Conservation (phyloP, 1,284 basidiomycete genomes). For the Pseudozyma thailandica region DNA sequence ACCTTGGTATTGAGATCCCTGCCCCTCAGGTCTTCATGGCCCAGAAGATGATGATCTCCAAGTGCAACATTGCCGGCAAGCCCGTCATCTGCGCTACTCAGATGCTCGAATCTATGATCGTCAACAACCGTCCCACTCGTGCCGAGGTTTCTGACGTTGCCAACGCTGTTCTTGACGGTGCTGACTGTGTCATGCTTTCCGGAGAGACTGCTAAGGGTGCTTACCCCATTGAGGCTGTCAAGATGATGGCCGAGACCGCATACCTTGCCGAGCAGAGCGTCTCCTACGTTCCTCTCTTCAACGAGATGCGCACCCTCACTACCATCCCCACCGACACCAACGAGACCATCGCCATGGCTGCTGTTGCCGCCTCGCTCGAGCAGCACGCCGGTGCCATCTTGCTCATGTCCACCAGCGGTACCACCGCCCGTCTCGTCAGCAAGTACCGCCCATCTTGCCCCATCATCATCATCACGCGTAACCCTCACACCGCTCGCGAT, state of each 20-base stretch:
- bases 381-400: constrained; percentile 75
- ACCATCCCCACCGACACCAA: constrained; percentile 65
- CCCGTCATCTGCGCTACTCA: constrained; percentile 99
- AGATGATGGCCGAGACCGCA: constrained; percentile 68
- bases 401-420: constrained; percentile 90
- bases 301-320: constrained; percentile 71
- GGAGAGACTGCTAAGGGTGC: constrained; percentile 68
- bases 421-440: constrained; percentile 93
- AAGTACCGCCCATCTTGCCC: constrained; percentile 96
- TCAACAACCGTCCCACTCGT: constrained; percentile 68
- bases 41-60: constrained; percentile 68
- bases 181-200: constrained; percentile 68
- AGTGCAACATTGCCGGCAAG: constrained; percentile 71
- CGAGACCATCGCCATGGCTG: constrained; percentile 67
- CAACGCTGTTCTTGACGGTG: constrained; percentile 67
- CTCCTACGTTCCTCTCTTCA: constrained; percentile 66
- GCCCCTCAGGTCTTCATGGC: constrained; percentile 70
- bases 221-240: constrained; percentile 70
- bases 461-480: constrained; percentile 91
- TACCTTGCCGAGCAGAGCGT: constrained; percentile 67
- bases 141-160: constrained; percentile 68
- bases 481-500: constrained; percentile 93
- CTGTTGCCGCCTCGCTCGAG: constrained; percentile 65
- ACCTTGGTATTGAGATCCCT: constrained; percentile 72
- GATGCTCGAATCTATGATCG: constrained; percentile 87